These are phyloP conservation scores for Colletotrichum sp. DNA, from an alignment of 2,329 filamentous ascomycete genomes.

Conservation along the genomic window DNA sequence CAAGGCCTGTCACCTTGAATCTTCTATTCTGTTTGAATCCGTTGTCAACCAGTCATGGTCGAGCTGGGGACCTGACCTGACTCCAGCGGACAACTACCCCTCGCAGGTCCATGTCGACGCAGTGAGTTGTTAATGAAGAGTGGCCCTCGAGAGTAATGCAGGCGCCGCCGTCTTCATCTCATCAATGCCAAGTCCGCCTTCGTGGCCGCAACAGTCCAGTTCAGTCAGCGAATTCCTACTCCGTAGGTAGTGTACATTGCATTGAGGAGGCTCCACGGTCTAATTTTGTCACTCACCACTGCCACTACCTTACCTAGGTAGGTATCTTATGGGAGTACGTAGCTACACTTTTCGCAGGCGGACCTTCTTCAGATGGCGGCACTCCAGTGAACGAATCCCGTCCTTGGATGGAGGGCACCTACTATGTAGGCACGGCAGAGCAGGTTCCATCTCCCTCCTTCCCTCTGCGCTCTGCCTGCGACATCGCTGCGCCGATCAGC, in stretches of 20 bases:
- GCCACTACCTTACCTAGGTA: background rate
- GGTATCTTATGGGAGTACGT: too few relatives aligned
- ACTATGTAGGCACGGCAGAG: too few relatives aligned
- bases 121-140: background rate
- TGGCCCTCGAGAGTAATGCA: background rate
- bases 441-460: background rate
- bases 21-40: background rate
- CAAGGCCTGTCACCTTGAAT: conserved; percentile 4
- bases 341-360: background rate
- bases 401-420: background rate
- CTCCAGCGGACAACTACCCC: background rate
- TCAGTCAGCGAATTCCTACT: background rate
- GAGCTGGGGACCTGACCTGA: background rate
- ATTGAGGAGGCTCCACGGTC: background rate
- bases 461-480: background rate
- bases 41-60: background rate
- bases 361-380: conserved; percentile 6
- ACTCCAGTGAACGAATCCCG: background rate
- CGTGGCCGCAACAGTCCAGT: background rate
- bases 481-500: conserved; percentile 21
- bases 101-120: background rate
- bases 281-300: background rate
- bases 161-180: background rate
- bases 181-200: background rate
- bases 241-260: background rate